Conservation (phyloP, 2,329 filamentous ascomycete genomes). For the Aureobasidium sp. region DNA sequence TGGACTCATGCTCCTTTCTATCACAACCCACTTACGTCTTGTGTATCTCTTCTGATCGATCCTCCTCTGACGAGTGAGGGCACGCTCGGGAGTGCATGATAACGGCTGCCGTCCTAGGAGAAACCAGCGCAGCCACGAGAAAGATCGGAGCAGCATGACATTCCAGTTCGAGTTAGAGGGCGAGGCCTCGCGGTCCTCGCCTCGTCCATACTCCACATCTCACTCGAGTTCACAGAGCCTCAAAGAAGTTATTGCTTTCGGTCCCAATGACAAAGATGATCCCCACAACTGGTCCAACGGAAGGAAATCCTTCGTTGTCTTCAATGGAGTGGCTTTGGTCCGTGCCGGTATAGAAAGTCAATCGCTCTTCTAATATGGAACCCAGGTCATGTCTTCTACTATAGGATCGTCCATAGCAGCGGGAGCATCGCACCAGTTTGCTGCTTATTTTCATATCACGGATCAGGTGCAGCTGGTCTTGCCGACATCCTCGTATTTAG, state of each 20-base stretch:
- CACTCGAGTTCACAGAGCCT: not conserved
- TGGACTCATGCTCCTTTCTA: not conserved
- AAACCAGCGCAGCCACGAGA: not conserved
- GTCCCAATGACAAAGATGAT: slow-evolving; percentile 22
- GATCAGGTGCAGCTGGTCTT: slow-evolving; percentile 35
- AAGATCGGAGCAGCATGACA: not conserved
- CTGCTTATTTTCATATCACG: slow-evolving; percentile 47
- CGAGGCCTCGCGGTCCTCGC: not conserved
- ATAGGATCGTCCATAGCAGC: slow-evolving; percentile 57
- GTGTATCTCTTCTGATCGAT: not conserved
- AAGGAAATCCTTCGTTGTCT: slow-evolving; percentile 45
- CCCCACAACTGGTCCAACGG: slow-evolving; percentile 16
- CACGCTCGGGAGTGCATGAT: not conserved
- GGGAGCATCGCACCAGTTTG: slow-evolving; percentile 52
- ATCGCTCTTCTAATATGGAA: slow-evolving; percentile 32
- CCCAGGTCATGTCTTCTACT: slow-evolving; percentile 58
- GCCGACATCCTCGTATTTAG: slow-evolving; percentile 42
- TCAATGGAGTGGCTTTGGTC: slow-evolving; percentile 25
- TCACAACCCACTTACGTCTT: not conserved
- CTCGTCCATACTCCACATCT: not conserved
- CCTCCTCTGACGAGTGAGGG: not conserved
- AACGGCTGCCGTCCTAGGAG: not conserved
- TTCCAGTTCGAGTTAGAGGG: not conserved
- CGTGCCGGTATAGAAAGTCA: not conserved
- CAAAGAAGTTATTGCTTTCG: slow-evolving; percentile 29